Evolutionary conservation across 169 alveolate species (phyloP).

Genomic region (Eimeria sp.): DNA sequence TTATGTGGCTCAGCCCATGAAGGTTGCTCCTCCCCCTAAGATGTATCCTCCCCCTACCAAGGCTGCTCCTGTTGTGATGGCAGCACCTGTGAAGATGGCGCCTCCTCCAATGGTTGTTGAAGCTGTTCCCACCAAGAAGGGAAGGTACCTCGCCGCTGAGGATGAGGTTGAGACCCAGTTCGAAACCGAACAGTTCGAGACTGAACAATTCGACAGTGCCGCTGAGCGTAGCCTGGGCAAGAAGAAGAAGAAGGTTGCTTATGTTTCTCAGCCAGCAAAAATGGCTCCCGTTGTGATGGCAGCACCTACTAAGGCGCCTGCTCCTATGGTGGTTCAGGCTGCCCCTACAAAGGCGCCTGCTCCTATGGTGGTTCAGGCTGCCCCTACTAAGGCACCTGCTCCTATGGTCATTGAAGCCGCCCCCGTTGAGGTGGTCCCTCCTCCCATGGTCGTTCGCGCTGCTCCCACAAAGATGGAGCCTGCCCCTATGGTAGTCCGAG

Average conservation of each 20-base stretch:
- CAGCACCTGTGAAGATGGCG: neutral
- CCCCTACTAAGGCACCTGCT: slow-evolving; percentile 5
- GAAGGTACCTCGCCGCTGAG: slow-evolving; percentile 26
- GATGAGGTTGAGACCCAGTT: slow-evolving; percentile 2
- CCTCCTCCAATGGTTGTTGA: slow-evolving; percentile 21
- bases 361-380: slow-evolving; percentile 19
- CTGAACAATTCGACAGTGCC: neutral
- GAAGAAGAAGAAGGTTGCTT: slow-evolving; percentile 9
- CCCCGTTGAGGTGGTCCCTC: neutral
- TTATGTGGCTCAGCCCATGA: neutral
- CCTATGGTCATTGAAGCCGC: neutral
- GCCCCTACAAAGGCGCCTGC: neutral
- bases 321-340: neutral
- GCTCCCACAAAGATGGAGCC: slow-evolving; percentile 7
- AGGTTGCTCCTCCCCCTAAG: slow-evolving; percentile 15
- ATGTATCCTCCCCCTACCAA: neutral
- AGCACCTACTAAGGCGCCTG: neutral
- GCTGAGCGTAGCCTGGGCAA: slow-evolving; percentile 27
- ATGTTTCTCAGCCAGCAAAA: neutral
- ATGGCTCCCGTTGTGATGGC: slow-evolving; percentile 23
- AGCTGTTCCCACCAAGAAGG: slow-evolving; percentile 44
- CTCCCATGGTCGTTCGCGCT: neutral
- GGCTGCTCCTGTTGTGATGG: neutral
- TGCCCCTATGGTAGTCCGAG: slow-evolving; percentile 7
- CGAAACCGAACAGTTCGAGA: neutral